These are phyloP conservation scores for Eucalyptus decipiens DNA, from an alignment of 345 rosid genomes.

Conservation along the genomic window DNA sequence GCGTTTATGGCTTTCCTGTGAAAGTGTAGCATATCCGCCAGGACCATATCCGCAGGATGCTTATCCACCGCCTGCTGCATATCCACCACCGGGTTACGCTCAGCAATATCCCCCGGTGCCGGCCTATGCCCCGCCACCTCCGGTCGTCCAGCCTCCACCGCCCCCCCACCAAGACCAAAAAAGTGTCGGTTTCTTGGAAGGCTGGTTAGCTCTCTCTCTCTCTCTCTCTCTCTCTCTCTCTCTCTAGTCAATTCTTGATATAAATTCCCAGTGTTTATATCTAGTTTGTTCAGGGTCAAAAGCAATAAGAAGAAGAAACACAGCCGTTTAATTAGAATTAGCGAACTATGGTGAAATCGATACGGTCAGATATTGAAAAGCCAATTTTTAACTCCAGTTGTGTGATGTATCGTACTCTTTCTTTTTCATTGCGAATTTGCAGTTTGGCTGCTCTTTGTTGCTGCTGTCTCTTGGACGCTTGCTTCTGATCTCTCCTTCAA, in stretches of 20 bases:
- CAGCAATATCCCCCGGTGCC: neutral
- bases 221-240: neutral
- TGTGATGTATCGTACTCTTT: neutral
- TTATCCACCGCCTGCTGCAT: neutral
- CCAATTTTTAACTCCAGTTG: neutral
- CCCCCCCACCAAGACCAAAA: neutral
- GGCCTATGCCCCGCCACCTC: neutral
- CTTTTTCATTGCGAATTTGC: neutral
- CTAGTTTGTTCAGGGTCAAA: neutral
- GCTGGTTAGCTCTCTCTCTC: neutral
- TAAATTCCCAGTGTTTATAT: neutral
- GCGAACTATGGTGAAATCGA: neutral
- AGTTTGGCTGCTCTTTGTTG: neutral
- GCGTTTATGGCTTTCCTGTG: neutral
- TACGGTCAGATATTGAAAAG: neutral
- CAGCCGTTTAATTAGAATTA: neutral
- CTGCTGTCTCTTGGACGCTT: neutral
- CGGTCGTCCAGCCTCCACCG: neutral
- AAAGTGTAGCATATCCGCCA: neutral
- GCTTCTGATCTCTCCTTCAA: neutral
- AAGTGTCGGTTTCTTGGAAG: neutral
- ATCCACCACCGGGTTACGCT: neutral
- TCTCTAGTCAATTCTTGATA: neutral
- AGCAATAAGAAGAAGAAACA: neutral
- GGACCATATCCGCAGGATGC: neutral